Evolutionary conservation across 345 rosid genomes (phyloP).

Genomic region (Noccaea bulbosa): DNA sequence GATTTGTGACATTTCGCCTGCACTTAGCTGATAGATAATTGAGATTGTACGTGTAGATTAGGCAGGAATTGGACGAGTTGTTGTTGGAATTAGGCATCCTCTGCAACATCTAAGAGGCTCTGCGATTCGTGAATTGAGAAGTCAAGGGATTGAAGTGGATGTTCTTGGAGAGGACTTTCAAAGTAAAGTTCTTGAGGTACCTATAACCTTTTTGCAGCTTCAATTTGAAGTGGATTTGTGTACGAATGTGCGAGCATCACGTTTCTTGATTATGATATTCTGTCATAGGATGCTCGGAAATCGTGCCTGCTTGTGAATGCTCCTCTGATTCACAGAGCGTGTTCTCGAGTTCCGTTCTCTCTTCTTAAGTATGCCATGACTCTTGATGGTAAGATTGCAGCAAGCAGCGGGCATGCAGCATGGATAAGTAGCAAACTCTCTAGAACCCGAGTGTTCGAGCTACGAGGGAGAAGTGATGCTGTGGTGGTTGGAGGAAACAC

Average conservation of each 20-base stretch:
- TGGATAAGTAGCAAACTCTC: constrained; percentile 94
- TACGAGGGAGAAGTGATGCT: constrained; percentile 90
- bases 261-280: constrained; percentile 1
- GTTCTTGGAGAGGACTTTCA: constrained; percentile 89
- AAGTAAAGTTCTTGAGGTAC: constrained; percentile 80
- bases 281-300: constrained; percentile 74
- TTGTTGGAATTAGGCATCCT: constrained; percentile 90
- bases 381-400: constrained; percentile 96
- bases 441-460: constrained; percentile 75
- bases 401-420: constrained; percentile 87
- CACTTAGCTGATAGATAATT: constrained; percentile 25
- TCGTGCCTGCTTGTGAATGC: constrained; percentile 84
- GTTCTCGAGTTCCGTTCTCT: constrained; percentile 85
- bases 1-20: too few relatives aligned
- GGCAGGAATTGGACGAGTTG: constrained; percentile 88
- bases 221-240: neutral
- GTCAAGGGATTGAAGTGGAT: constrained; percentile 80
- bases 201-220: neutral
- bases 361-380: constrained; percentile 97
- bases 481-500: constrained; percentile 93
- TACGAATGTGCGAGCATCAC: neutral
- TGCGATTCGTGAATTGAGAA: constrained; percentile 72
- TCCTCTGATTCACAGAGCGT: constrained; percentile 82
- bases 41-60: constrained; percentile 60
- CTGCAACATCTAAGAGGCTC: constrained; percentile 85